These are phyloP conservation scores for Aspergillus thermomutatus DNA, from an alignment of 2,329 filamentous ascomycete species.

Conservation along the genomic window DNA sequence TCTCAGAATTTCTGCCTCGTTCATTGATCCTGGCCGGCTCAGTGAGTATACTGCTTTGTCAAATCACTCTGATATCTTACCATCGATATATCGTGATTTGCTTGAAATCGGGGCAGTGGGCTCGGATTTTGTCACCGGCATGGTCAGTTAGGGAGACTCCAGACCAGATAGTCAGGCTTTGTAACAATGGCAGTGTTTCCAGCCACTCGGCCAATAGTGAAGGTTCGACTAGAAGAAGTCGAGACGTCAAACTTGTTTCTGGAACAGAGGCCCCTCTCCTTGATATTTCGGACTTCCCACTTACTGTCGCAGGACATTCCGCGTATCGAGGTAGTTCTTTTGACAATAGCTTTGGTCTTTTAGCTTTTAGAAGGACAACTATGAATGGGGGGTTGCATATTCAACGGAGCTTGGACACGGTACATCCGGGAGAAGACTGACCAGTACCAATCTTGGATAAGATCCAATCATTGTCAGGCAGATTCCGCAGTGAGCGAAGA, in stretches of 20 bases:
- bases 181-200: slow-evolving; percentile 56
- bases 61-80: slow-evolving; percentile 26
- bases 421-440: slow-evolving; percentile 17
- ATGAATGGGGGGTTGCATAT: neutral
- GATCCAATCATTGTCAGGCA: slow-evolving; percentile 34
- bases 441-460: slow-evolving; percentile 50
- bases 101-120: slow-evolving; percentile 60
- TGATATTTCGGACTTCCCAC: slow-evolving; percentile 6
- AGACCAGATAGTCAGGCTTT: slow-evolving; percentile 58
- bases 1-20: slow-evolving; percentile 48
- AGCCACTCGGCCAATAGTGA: slow-evolving; percentile 57
- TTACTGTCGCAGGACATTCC: slow-evolving; percentile 54
- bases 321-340: slow-evolving; percentile 54
- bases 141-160: slow-evolving; percentile 57
- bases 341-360: slow-evolving; percentile 40
- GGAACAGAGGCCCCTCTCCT: neutral
- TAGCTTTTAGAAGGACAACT: slow-evolving; percentile 4
- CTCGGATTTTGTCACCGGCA: slow-evolving; percentile 52
- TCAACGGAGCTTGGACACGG: neutral
- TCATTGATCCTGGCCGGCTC: slow-evolving; percentile 24
- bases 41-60: neutral
- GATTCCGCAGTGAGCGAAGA: slow-evolving; percentile 16
- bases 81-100: slow-evolving; percentile 58
- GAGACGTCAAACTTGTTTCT: neutral
- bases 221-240: slow-evolving; percentile 42